phyloP scores from a whole-genome alignment of 2,329 filamentous ascomycete genomes.

The Coleophoma eucalyptorum region DNA sequence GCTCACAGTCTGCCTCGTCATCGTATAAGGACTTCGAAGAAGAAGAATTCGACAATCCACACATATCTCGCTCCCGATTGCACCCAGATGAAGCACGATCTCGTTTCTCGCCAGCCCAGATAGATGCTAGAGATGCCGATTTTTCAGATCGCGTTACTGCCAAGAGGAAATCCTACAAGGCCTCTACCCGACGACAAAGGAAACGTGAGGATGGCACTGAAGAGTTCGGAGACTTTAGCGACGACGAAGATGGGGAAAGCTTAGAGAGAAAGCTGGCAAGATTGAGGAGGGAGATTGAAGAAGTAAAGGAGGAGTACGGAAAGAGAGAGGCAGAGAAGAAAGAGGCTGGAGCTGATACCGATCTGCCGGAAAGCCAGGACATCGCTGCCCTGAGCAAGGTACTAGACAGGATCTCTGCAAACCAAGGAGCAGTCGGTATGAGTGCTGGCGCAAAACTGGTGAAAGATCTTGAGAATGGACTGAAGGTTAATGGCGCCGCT shows the following conservation, averaged over 20 bases:
- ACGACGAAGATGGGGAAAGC: constrained; percentile 72
- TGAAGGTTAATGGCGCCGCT: constrained; percentile 21
- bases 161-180: constrained; percentile 80
- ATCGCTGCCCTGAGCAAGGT: constrained; percentile 68
- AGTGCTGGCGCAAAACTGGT: constrained; percentile 20
- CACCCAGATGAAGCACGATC: constrained; percentile 76
- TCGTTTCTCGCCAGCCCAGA: constrained; percentile 70
- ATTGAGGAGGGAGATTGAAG: constrained; percentile 77
- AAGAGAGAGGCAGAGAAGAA: constrained; percentile 45
- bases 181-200: constrained; percentile 63
- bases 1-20: constrained; percentile 48
- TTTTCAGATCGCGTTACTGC: constrained; percentile 85
- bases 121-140: constrained; percentile 76
- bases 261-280: constrained; percentile 77
- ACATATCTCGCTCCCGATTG: constrained; percentile 73
- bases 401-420: constrained; percentile 59
- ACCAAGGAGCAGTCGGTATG: constrained; percentile 7
- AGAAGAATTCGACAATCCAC: constrained; percentile 58
- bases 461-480: constrained; percentile 22
- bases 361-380: constrained; percentile 44
- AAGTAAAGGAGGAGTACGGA: constrained; percentile 57
- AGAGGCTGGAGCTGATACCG: constrained; percentile 32
- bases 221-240: constrained; percentile 71
- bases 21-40: constrained; percentile 58
- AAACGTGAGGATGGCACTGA: constrained; percentile 60